Conservation (phyloP, 2,329 filamentous ascomycete species). For the Ophidiomyces ophidiicola region DNA sequence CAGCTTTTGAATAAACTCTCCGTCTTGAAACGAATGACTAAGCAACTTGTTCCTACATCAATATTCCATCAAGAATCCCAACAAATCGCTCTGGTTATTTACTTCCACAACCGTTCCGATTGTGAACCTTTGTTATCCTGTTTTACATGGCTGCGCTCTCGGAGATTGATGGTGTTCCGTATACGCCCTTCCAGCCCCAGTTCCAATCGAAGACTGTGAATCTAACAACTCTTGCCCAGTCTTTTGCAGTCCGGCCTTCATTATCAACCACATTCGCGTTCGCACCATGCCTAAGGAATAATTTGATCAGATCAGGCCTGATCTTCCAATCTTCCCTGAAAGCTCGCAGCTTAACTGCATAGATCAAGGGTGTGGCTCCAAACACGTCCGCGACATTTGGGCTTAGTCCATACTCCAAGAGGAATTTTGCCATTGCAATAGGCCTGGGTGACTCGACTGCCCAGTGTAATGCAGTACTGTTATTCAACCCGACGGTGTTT, state of each 20-base stretch:
- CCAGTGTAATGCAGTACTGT: slow-evolving; percentile 2
- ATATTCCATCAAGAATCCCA: no score
- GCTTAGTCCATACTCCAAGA: slow-evolving; percentile 3
- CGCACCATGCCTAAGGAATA: background rate
- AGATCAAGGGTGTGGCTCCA: slow-evolving; percentile 7
- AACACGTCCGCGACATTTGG: slow-evolving; percentile 3
- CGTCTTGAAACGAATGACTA: no score
- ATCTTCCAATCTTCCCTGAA: background rate
- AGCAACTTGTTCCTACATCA: no score
- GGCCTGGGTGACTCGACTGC: slow-evolving; percentile 1
- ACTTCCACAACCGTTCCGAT: no score
- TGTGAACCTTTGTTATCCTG: no score
- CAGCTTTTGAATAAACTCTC: no score
- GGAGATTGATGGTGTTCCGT: no score
- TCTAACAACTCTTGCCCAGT: background rate
- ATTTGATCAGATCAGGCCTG: background rate
- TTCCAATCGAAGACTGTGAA: no score
- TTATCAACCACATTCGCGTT: background rate
- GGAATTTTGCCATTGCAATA: background rate
- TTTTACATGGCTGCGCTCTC: no score
- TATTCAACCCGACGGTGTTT: background rate
- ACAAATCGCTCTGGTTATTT: no score
- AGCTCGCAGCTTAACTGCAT: background rate
- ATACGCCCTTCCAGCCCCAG: no score
- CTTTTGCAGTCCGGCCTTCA: background rate